Base-by-base conservation (phyloP, 768 basidiomycete genomes). In the Agaricus subrufescens region DNA sequence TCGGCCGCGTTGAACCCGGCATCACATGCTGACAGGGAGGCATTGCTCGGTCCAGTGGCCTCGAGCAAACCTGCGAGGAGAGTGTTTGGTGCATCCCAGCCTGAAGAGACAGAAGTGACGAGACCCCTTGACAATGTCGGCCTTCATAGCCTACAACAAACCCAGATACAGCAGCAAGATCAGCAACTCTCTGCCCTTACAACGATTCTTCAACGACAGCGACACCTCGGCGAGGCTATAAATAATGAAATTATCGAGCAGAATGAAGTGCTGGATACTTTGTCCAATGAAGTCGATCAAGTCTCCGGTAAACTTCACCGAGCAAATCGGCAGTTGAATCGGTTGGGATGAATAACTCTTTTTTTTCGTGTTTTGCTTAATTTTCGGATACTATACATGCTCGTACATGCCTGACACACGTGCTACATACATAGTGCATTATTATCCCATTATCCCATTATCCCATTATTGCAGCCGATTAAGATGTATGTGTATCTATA, bases 61-160 rank as follows among this genome's bases (percentile, higher is more conserved):
- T 25, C 46, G 6, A 67, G 73, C 46, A 74, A 73, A 55, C 80
- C 77, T 64, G 75, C 84, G 37, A 80, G 86, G 14, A 79, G 95
- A 52, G 87, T 95, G 2, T 96, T 98, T 69, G 95, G 95, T 34
- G 76, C 73, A 9, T 73, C 75, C 10, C 69, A 64, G 34, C 66
- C 77, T 51, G 77, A 82, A 67, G 96, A 98, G 67, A 95, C 94
- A 23, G 84, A 88, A 46, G 73, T 80, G 62, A 98, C 96, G 2
- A 80, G 96, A 15, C 93, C 93, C 2, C 70, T 98, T 69, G 95
- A 98, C 65, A 83, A 94, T 61, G 76, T 79, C 14, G 94, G 94
- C 2, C 63, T 98, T 27, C 66, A 94, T 10, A 81, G 85, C 61
- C 74, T 95, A 54, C 96, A 98, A 67, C 79, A 88, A 63, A 74